Percentiles rank a stretch among this genome's conserved stretches.
These are phyloP conservation scores for Lactifluus hygrophoroides DNA, from an alignment of 768 basidiomycete species.

Conservation along the genomic window DNA sequence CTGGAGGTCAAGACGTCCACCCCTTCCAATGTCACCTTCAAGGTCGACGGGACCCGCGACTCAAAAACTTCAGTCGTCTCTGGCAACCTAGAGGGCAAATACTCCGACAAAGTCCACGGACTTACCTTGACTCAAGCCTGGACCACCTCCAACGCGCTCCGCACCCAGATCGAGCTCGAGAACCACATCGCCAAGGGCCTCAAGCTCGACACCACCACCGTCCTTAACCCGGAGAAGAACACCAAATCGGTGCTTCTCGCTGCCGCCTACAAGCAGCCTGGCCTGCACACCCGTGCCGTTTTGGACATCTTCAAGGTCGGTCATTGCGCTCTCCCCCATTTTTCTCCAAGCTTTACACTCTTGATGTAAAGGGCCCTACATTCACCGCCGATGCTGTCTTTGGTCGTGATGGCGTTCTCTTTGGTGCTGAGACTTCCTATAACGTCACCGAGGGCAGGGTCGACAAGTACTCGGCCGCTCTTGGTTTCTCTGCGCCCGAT, in stretches of 20 bases:
- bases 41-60: conserved; percentile 79
- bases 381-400: conserved; percentile 94
- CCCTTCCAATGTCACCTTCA: conserved; percentile 86
- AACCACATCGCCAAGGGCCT: conserved; percentile 96
- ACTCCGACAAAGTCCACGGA: conserved; percentile 84
- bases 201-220: conserved; percentile 85
- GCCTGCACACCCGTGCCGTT: conserved; percentile 82
- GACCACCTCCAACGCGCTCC: conserved; percentile 91
- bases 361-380: conserved; percentile 71
- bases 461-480: conserved; percentile 83
- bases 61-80: conserved; percentile 62
- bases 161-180: conserved; percentile 88
- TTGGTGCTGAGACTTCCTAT: conserved; percentile 94
- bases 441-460: conserved; percentile 92
- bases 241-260: conserved; percentile 77
- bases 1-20: conserved; percentile 88
- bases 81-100: conserved; percentile 96
- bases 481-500: conserved; percentile 94
- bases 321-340: not conserved
- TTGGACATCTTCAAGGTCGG: conserved; percentile 92
- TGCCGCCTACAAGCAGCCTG: conserved; percentile 91
- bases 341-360: not conserved
- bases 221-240: conserved; percentile 80
- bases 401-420: conserved; percentile 94
- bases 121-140: conserved; percentile 91